Evolutionary conservation across 1,284 basidiomycete species (phyloP).

Genomic region (Trametes sp.): DNA sequence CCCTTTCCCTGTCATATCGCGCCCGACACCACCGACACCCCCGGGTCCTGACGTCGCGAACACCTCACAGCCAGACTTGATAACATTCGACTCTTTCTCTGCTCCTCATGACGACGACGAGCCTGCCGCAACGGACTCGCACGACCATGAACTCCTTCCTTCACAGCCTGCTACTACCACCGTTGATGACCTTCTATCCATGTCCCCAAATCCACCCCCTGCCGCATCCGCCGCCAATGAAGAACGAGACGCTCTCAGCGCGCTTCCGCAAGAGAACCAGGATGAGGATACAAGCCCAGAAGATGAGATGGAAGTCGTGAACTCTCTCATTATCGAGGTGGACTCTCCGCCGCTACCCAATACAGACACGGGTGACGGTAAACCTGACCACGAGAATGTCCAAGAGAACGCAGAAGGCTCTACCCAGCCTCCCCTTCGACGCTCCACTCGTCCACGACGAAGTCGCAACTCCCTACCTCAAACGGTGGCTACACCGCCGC

Average conservation of each 20-base stretch:
- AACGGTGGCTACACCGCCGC: conserved; percentile 12
- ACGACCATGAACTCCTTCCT: neutral
- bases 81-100: conserved; percentile 52
- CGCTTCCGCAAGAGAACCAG: neutral
- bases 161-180: conserved; percentile 23
- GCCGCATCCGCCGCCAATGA: neutral
- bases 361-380: neutral
- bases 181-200: conserved; percentile 52
- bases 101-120: conserved; percentile 31
- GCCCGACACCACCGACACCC: conserved; percentile 7
- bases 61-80: conserved; percentile 43
- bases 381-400: neutral
- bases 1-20: conserved; percentile 12
- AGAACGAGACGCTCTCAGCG: neutral
- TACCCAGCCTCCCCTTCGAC: conserved; percentile 23
- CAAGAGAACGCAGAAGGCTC: neutral
- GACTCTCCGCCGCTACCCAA: neutral
- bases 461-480: conserved; percentile 29
- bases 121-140: conserved; percentile 2
- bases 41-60: conserved; percentile 14
- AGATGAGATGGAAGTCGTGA: conserved; percentile 33
- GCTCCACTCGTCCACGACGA: conserved; percentile 31
- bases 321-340: conserved; percentile 16
- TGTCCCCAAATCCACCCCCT: conserved; percentile 42
- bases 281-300: conserved; percentile 23